Percentiles rank a stretch among this genome's conserved stretches.
Conservation (phyloP, 176 grass and related monocot species). For the Puccinellia tenuiflora region DNA sequence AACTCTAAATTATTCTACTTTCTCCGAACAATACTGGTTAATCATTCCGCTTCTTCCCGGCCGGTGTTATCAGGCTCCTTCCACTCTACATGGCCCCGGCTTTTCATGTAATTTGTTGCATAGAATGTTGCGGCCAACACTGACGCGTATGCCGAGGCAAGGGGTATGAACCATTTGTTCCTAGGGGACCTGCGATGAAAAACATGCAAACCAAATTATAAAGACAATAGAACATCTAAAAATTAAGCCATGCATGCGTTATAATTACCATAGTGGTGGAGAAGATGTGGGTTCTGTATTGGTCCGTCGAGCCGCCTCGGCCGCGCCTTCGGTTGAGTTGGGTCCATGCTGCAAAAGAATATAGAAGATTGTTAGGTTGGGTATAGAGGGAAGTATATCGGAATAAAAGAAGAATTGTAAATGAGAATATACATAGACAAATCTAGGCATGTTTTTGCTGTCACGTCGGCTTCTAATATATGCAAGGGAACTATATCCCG, state of each 20-base stretch:
- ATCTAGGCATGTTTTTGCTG: neutral
- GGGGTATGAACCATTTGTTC: neutral
- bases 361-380: neutral
- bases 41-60: too few relatives aligned
- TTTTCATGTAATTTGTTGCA: neutral
- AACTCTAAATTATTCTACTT: too few relatives aligned
- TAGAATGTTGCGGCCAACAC: neutral
- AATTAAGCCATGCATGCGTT: neutral
- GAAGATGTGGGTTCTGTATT: neutral
- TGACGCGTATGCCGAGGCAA: neutral
- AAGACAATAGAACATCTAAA: neutral
- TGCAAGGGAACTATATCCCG: neutral
- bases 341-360: neutral
- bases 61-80: too few relatives aligned
- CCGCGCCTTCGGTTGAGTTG: neutral
- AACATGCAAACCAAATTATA: neutral
- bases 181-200: neutral
- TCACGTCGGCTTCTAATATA: neutral
- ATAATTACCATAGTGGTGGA: neutral
- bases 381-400: neutral
- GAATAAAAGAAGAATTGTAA: too few relatives aligned
- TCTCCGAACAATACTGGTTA: too few relatives aligned
- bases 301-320: neutral
- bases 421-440: neutral
- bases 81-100: too few relatives aligned